Conservation (phyloP, 768 basidiomycete genomes). For the Gelatoporia subvermispora region DNA sequence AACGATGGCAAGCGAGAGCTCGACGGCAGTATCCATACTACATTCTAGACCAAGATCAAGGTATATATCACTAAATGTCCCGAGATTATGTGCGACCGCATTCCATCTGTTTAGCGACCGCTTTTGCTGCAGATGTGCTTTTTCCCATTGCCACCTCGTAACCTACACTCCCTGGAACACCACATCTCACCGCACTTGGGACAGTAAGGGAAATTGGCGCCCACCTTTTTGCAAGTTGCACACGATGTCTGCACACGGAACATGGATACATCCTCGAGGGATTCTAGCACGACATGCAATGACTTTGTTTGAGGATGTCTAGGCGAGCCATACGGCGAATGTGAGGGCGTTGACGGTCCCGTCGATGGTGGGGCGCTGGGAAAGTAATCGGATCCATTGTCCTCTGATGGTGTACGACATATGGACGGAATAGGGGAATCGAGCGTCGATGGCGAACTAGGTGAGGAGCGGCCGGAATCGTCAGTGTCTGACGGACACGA, state of each 20-base stretch:
- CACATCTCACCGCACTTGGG: slow-evolving; percentile 29
- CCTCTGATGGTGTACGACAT: slow-evolving; percentile 24
- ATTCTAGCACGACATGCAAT: slow-evolving; percentile 22
- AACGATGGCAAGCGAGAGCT: no score
- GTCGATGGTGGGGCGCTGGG: slow-evolving; percentile 23
- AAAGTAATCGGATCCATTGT: slow-evolving; percentile 24
- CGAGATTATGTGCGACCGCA: no score
- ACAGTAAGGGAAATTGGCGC: slow-evolving; percentile 28
- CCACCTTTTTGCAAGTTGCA: slow-evolving; percentile 23
- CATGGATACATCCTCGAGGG: slow-evolving; percentile 23
- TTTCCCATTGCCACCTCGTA: slow-evolving; percentile 13
- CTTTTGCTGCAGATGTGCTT: slow-evolving; percentile 11
- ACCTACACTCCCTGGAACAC: slow-evolving; percentile 21
- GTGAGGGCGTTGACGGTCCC: slow-evolving; percentile 22
- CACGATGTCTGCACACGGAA: slow-evolving; percentile 23
- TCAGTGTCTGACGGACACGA: neutral
- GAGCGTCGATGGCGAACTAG: slow-evolving; percentile 6
- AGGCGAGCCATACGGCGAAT: slow-evolving; percentile 5
- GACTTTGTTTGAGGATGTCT: slow-evolving; percentile 5
- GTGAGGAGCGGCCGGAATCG: neutral
- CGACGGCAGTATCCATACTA: no score
- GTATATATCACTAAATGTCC: no score
- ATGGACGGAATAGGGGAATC: slow-evolving; percentile 22
- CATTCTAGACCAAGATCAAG: no score
- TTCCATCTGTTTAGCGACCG: neutral